Conservation (phyloP, 225 moss, liverwort and hornwort genomes). For the Asterella californica region DNA sequence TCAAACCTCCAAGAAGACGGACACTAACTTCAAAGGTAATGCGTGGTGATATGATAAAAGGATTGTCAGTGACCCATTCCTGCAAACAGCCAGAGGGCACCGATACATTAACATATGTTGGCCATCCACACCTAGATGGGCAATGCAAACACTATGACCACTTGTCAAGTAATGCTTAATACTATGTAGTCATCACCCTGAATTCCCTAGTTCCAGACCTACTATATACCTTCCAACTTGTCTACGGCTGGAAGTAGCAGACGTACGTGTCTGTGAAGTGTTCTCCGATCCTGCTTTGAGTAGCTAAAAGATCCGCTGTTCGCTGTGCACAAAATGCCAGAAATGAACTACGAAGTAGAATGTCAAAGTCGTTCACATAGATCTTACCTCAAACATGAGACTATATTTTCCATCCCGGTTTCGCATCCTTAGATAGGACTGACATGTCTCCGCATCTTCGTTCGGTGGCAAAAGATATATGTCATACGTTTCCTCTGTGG, state of each 20-base stretch:
- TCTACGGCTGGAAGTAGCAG: too few relatives aligned
- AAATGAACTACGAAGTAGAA: background rate
- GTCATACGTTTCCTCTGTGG: constrained; percentile 51
- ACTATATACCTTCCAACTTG: background rate
- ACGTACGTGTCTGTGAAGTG: too few relatives aligned
- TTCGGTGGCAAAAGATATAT: constrained; percentile 54
- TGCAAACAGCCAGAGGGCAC: constrained; percentile 14
- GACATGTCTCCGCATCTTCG: constrained; percentile 57
- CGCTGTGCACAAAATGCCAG: background rate
- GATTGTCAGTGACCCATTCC: constrained; percentile 58
- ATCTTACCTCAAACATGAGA: constrained; percentile 53
- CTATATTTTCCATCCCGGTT: constrained; percentile 59
- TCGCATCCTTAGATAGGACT: constrained; percentile 56
- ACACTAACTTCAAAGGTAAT: constrained; percentile 60
- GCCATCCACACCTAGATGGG: background rate
- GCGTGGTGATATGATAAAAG: constrained; percentile 51
- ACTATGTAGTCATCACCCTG: background rate
- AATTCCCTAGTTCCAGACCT: background rate
- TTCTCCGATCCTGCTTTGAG: too few relatives aligned
- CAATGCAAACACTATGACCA: too few relatives aligned
- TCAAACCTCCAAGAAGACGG: constrained; percentile 50
- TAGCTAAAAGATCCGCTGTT: too few relatives aligned
- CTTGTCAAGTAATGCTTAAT: too few relatives aligned
- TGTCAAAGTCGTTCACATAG: background rate
- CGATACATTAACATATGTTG: too few relatives aligned